Conservation (phyloP, 768 basidiomycete genomes). For the Pulveroboletus sp. region DNA sequence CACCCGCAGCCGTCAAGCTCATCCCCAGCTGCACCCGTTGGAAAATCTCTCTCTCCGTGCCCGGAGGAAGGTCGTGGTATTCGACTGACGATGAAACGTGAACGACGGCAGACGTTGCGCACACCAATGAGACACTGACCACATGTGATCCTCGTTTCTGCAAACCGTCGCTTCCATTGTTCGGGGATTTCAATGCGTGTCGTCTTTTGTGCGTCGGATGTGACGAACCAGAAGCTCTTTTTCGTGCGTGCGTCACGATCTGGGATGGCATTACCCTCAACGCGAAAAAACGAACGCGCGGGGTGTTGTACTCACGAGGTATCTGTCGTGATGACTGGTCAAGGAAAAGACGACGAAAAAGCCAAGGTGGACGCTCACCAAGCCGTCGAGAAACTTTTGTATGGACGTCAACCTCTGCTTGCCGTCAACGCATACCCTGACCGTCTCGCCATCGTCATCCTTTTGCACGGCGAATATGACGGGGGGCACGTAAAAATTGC, state of each 20-base stretch:
- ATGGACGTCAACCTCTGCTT: constrained; percentile 51
- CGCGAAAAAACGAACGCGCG: constrained; percentile 4
- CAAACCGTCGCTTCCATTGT: constrained; percentile 47
- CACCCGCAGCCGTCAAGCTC: constrained; percentile 69
- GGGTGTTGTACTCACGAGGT: constrained; percentile 41
- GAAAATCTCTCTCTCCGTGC: constrained; percentile 73
- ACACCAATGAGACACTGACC: constrained; percentile 40
- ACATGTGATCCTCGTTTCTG: constrained; percentile 58
- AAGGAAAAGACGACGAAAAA: neutral
- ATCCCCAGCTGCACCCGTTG: constrained; percentile 81
- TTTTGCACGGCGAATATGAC: constrained; percentile 44
- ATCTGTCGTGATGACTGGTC: constrained; percentile 37
- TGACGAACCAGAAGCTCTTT: constrained; percentile 61
- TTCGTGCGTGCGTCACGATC: constrained; percentile 56
- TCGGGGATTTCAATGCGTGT: constrained; percentile 52
- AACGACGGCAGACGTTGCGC: neutral
- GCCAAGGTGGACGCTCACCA: constrained; percentile 25
- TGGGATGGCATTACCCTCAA: constrained; percentile 28
- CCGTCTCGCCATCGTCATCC: constrained; percentile 38
- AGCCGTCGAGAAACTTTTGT: constrained; percentile 45
- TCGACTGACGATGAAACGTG: constrained; percentile 47
- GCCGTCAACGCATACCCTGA: constrained; percentile 49
- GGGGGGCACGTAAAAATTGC: constrained; percentile 52
- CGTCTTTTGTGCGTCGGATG: constrained; percentile 41
- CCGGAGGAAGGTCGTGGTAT: constrained; percentile 52